Conservation (phyloP, 331 rosid genomes). For the Malus hybrid region DNA sequence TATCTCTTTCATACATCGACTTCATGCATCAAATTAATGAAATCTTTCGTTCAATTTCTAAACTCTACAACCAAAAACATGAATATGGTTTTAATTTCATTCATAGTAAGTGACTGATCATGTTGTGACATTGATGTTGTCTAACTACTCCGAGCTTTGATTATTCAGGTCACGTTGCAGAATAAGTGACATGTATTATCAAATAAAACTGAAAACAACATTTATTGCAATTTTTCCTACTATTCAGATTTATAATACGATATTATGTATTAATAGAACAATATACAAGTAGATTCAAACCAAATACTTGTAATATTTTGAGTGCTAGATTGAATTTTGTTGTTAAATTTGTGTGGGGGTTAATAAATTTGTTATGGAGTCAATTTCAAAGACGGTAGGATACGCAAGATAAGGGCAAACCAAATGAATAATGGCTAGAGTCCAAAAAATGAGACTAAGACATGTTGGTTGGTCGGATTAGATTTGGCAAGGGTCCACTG, state of each 20-base stretch:
- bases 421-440: neutral
- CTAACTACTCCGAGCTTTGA: too few species aligned
- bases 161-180: too few species aligned
- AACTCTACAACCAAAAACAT: neutral
- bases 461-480: constrained; percentile 20
- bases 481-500: constrained; percentile 3
- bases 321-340: neutral
- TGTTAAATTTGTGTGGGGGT: neutral
- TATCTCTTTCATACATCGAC: neutral
- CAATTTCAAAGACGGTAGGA: too few species aligned
- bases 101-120: too few species aligned
- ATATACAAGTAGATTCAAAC: neutral
- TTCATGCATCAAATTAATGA: neutral
- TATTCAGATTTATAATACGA: too few species aligned
- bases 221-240: too few species aligned
- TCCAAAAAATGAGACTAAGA: neutral
- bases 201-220: too few species aligned
- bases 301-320: neutral
- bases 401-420: neutral
- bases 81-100: neutral
- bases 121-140: too few species aligned
- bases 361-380: neutral
- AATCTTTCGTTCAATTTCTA: neutral
- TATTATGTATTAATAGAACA: too few species aligned
- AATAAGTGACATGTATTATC: too few species aligned